Base-by-base conservation (phyloP, 495 filamentous ascomycete genomes). In the Bathelium albidoporum region DNA sequence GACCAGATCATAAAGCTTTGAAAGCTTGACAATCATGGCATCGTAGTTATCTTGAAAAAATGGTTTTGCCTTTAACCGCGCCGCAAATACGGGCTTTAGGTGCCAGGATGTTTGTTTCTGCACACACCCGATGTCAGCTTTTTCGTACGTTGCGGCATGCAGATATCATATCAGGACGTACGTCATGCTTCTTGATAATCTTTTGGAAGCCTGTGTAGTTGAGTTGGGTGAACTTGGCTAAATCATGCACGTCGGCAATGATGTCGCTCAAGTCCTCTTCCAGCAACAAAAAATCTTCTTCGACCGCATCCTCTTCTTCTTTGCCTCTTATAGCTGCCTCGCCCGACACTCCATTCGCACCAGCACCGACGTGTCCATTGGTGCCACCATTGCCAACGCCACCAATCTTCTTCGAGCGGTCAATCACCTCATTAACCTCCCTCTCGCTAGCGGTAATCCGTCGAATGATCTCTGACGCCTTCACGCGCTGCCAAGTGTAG, bases 151-250 rank as follows among this genome's bases (percentile, higher is more conserved):
- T n/a, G n/a, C n/a, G 12, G 5, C 20, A 29, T 28, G 49, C 2
- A 20, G 43, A 16, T n/a, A 39, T 58, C 14, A 32, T 18, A 24
- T 10, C 7, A 55, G 20, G 5, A 82, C 88, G 61, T 76, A 94
- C 90, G 80, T 99, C 94, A 74, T 99, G 94, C 79, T 99, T 99
- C 80, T 99, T 99, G 73, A 99, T 96, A 69, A 99, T 99, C 80
- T 99, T 99, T 80, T 97, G 95, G 71, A 99, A 99, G 0, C 95
- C 94, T 0, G 93, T 97, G 71, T 99, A 99, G 75, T 99, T 99
- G 72, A 99, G 77, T 76, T 97, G 92, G 4, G 94, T 95, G 69
- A 97, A 99, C 76, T 97, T 97, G 70, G 95, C 95, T 69, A 99
- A 78, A 73, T 99, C 94, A 72, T 99, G 94, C 12, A 99, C 95